These are phyloP conservation scores for Cercospora brassicicola DNA, from an alignment of 2,329 filamentous ascomycete species.

Conservation along the genomic window DNA sequence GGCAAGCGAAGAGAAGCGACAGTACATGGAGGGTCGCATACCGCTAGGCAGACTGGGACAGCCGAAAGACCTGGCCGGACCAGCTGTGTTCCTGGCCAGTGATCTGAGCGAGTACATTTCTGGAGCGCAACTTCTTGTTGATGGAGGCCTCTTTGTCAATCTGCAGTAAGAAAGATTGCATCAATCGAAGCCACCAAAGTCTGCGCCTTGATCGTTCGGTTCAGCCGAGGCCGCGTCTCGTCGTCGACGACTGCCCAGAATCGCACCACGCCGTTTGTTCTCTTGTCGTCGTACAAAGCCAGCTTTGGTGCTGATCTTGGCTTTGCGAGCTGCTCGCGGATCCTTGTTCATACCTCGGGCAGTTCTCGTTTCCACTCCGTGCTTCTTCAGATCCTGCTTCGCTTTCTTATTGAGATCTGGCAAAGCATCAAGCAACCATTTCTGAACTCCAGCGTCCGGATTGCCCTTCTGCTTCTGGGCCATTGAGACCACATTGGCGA, in stretches of 20 bases:
- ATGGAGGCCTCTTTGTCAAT: slow-evolving; percentile 88
- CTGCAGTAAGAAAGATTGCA: slow-evolving; percentile 59
- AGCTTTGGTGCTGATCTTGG: slow-evolving; percentile 79
- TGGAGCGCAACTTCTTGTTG: slow-evolving; percentile 79
- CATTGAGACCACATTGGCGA: slow-evolving; percentile 86
- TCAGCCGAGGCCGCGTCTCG: slow-evolving; percentile 26
- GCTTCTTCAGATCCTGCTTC: slow-evolving; percentile 76
- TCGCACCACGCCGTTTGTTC: slow-evolving; percentile 57
- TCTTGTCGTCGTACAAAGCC: slow-evolving; percentile 70
- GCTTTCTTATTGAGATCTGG: slow-evolving; percentile 81
- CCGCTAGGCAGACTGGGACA: slow-evolving; percentile 73
- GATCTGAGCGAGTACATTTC: slow-evolving; percentile 80
- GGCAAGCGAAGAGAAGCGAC: slow-evolving; percentile 67
- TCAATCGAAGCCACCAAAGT: slow-evolving; percentile 48
- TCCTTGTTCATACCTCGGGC: slow-evolving; percentile 43
- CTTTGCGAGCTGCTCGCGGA: slow-evolving; percentile 49
- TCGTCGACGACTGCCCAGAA: slow-evolving; percentile 40
- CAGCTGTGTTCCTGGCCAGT: slow-evolving; percentile 80
- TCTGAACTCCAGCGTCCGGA: slow-evolving; percentile 61
- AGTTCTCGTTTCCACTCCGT: slow-evolving; percentile 72
- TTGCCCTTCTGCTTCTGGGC: slow-evolving; percentile 67
- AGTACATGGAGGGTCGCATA: slow-evolving; percentile 78
- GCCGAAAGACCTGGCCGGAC: slow-evolving; percentile 74
- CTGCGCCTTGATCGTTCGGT: slow-evolving; percentile 34
- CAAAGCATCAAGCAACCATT: slow-evolving; percentile 85